These are phyloP conservation scores for Globisporangium okanoganense DNA, from an alignment of 352 stramenopile species.

Conservation along the genomic window DNA sequence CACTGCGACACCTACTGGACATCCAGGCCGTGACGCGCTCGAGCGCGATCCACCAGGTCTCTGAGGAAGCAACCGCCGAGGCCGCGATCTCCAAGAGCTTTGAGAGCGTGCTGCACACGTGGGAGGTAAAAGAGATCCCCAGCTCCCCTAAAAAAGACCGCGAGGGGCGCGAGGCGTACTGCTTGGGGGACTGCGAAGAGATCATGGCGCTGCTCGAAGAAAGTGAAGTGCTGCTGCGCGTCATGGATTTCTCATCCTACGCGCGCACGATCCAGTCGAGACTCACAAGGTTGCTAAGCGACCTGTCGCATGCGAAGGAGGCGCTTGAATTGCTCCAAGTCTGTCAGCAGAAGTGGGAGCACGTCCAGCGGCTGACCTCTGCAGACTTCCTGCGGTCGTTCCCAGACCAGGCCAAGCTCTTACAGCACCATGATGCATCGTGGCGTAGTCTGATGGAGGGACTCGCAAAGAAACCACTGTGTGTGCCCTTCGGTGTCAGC, in stretches of 20 bases:
- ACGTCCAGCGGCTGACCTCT: conserved; percentile 56
- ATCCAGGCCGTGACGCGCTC: conserved; percentile 37
- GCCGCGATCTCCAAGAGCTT: conserved; percentile 59
- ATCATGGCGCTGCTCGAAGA: conserved; percentile 58
- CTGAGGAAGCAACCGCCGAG: conserved; percentile 66
- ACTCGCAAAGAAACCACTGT: conserved; percentile 45
- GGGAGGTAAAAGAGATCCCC: conserved; percentile 58
- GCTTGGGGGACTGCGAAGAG: conserved; percentile 54
- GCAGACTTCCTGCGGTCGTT: conserved; percentile 58
- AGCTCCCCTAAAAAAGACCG: conserved; percentile 43
- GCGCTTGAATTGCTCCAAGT: conserved; percentile 48
- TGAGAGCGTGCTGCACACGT: conserved; percentile 46
- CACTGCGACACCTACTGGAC: conserved; percentile 48
- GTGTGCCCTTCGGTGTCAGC: conserved; percentile 52
- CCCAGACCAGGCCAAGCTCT: conserved; percentile 47
- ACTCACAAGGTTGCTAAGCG: conserved; percentile 41
- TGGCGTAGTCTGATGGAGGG: conserved; percentile 50
- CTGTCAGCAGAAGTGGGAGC: conserved; percentile 66
- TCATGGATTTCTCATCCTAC: conserved; percentile 74
- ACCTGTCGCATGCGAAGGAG: conserved; percentile 46
- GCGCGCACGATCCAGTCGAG: conserved; percentile 44
- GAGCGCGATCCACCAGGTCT: conserved; percentile 52
- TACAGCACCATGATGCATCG: conserved; percentile 46
- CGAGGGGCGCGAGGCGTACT: conserved; percentile 52
- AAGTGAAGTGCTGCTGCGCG: conserved; percentile 63